Base-by-base conservation (phyloP, 345 rosid species). In the Stellera chamaejasme region DNA sequence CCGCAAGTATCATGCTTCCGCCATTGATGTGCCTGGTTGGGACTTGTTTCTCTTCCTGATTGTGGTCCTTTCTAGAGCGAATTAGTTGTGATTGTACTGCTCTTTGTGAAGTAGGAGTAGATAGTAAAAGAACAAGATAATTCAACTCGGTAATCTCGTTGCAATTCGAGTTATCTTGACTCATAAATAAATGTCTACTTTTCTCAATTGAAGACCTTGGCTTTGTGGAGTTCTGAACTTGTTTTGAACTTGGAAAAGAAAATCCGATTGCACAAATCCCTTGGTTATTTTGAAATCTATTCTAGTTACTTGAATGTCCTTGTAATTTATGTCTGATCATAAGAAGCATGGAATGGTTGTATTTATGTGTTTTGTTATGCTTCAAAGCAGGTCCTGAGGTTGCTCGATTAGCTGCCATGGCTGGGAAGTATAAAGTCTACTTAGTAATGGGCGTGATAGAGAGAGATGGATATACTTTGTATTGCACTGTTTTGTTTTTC, bases 401-500 rank as follows among this genome's bases (percentile, higher is more conserved):
- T 14, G 98, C 82, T 47, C 64, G 85, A 4, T 71, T 92, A 63
- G 98, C 89, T 3, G 80, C 81, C 12, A 88, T 92, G 89, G 98
- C 93, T 5, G 88, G 84, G 43, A 86, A 86, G 66, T 84, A 88
- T 55, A 84, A 81, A 76, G 95, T 84, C 4, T 86, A 75, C 57
- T 65, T 92, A 63, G 95, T 92, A 9, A 88, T 92, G 93, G 95
- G 93, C 68, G 96, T 80, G 70, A 83, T 92, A 25, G 98, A 92
- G 74, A 85, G 85, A 75, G 96, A 92, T 66, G 96, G 93, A 45
- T 85, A 92, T 65, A 92, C 98, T 11, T 63, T 92, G 27, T 90
- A 92, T 62, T 92, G 98, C 50, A 73, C 87, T 0, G 77, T 85
- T 32, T 65, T 92, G 51, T 88, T 88, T 79, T 92, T 92, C 61